Conservation (phyloP, 2,329 filamentous ascomycete genomes). For the Penicillium digitatum region DNA sequence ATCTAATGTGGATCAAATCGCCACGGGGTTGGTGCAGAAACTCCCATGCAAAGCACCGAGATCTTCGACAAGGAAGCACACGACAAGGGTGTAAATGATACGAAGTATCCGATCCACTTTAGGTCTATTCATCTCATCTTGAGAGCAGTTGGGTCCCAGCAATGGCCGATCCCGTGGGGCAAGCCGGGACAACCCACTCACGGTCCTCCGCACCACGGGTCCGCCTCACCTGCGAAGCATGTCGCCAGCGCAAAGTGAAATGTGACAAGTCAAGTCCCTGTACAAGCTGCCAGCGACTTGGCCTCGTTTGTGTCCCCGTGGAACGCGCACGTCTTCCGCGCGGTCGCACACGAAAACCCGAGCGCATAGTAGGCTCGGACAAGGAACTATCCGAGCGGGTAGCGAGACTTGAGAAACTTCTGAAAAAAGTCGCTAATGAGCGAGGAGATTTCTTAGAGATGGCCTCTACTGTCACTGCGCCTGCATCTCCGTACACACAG, state of each 20-base stretch:
- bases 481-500: neutral
- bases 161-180: neutral
- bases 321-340: slow-evolving; percentile 33
- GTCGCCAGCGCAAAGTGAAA: slow-evolving; percentile 33
- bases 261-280: slow-evolving; percentile 35
- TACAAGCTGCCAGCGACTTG: slow-evolving; percentile 27
- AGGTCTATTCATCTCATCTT: neutral
- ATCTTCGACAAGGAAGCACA: neutral
- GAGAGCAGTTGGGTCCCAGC: neutral
- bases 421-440: slow-evolving; percentile 16
- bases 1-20: neutral
- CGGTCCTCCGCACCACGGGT: slow-evolving; percentile 22
- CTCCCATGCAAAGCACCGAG: neutral
- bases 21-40: neutral
- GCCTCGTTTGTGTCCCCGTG: slow-evolving; percentile 28
- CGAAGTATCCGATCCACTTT: neutral
- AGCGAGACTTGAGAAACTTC: slow-evolving; percentile 24
- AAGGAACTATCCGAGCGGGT: slow-evolving; percentile 24
- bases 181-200: neutral
- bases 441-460: neutral
- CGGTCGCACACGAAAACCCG: slow-evolving; percentile 25
- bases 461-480: neutral
- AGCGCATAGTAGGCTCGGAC: slow-evolving; percentile 12
- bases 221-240: slow-evolving; percentile 31
- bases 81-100: neutral